Percentiles rank a stretch among this genome's conserved stretches.
These are phyloP conservation scores for Arachis stenosperma DNA, from an alignment of 306 rosid species.

Conservation along the genomic window DNA sequence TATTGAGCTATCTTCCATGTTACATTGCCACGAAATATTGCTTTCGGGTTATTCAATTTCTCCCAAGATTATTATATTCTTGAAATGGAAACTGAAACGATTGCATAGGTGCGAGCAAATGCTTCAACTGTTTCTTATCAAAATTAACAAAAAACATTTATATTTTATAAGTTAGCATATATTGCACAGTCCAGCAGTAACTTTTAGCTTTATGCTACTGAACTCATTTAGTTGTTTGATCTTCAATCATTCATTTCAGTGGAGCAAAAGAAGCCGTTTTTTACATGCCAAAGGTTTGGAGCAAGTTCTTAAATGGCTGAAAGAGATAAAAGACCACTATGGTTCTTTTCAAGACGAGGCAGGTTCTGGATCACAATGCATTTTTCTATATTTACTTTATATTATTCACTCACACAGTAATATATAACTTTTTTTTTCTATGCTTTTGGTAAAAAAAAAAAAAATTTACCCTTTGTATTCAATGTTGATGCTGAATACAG, in stretches of 20 bases:
- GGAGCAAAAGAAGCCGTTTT: conserved; percentile 84
- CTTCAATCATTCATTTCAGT: conserved; percentile 52
- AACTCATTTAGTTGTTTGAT: conserved; percentile 33
- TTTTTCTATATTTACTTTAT: conserved; percentile 32
- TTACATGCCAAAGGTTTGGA: conserved; percentile 85
- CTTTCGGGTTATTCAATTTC: conserved; percentile 28
- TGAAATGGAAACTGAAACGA: conserved; percentile 26
- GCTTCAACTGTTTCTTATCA: conserved; percentile 24
- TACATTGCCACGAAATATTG: conserved; percentile 17
- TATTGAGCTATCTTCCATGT: not conserved
- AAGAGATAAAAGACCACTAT: conserved; percentile 62
- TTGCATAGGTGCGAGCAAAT: conserved; percentile 1
- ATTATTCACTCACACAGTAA: conserved; percentile 34
- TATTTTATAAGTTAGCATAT: conserved; percentile 4
- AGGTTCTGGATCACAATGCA: conserved; percentile 60
- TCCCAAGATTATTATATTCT: conserved; percentile 5
- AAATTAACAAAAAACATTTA: not conserved
- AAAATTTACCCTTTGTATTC: conserved; percentile 30
- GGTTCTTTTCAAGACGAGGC: conserved; percentile 65
- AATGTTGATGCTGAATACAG: conserved; percentile 59
- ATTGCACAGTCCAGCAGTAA: conserved; percentile 18
- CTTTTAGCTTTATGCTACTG: conserved; percentile 29
- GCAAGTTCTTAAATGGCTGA: conserved; percentile 89
- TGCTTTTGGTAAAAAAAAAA: not conserved
- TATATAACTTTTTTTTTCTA: conserved; percentile 36